A percentile compares a stretch with the other conserved stretches of the same genome.
Evolutionary conservation across 768 basidiomycete genomes (phyloP).

Genomic region (Podaxis sp.): DNA sequence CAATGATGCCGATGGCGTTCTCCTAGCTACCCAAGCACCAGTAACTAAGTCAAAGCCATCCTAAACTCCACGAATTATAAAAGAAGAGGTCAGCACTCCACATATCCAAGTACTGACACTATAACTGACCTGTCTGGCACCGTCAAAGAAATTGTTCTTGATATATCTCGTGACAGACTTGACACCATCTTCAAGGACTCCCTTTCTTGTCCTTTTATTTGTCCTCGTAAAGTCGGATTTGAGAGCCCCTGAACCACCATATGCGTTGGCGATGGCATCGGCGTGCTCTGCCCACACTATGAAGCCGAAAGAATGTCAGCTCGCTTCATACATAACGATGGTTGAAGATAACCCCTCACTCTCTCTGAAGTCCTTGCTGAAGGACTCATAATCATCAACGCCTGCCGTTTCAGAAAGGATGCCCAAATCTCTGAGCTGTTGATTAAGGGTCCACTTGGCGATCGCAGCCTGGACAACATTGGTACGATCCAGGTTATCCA

Average conservation of each 20-base stretch:
- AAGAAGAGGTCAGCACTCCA: constrained; percentile 1
- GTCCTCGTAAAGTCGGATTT: constrained; percentile 98
- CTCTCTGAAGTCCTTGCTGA: constrained; percentile 85
- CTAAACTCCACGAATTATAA: constrained; percentile 33
- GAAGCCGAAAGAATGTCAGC: constrained; percentile 1
- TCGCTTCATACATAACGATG: background rate
- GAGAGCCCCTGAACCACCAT: constrained; percentile 92
- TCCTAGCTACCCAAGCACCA: constrained; percentile 86
- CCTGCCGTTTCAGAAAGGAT: constrained; percentile 68
- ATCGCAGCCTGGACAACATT: constrained; percentile 94
- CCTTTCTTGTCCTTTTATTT: constrained; percentile 81
- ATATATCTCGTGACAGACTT: constrained; percentile 86
- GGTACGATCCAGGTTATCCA: constrained; percentile 96
- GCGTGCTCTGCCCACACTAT: constrained; percentile 98
- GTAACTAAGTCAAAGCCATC: constrained; percentile 96
- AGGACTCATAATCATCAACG: constrained; percentile 80
- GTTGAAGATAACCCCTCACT: constrained; percentile 49
- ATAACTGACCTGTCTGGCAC: constrained; percentile 72
- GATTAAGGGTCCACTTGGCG: constrained; percentile 80
- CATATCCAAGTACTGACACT: background rate
- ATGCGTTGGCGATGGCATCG: constrained; percentile 85
- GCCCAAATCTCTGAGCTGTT: constrained; percentile 73
- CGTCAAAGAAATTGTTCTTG: constrained; percentile 97
- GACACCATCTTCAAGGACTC: constrained; percentile 79
- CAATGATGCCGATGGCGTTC: constrained; percentile 65